A percentile compares a stretch with the other conserved stretches of the same genome.
Evolutionary conservation across 768 basidiomycete species (phyloP).

Genomic region (Termitomyces sp.): DNA sequence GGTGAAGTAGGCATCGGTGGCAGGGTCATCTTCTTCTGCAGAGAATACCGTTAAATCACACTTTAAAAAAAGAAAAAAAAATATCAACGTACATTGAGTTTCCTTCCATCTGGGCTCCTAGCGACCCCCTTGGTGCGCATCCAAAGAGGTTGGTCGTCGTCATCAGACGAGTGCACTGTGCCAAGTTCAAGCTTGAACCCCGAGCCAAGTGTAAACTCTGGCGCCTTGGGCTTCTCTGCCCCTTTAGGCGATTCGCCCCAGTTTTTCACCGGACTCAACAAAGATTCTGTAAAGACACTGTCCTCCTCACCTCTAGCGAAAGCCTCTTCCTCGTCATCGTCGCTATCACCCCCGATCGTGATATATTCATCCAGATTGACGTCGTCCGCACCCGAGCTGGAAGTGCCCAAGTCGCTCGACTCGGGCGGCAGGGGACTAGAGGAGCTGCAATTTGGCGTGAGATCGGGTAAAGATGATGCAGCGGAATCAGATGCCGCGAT

Average conservation of each 20-base stretch:
- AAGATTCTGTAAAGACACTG: constrained; percentile 28
- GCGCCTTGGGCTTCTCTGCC: constrained; percentile 20
- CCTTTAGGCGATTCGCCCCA: constrained; percentile 36
- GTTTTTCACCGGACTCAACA: constrained; percentile 39
- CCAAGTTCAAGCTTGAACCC: constrained; percentile 35
- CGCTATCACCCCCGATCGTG: constrained; percentile 19
- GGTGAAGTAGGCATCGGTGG: constrained; percentile 46
- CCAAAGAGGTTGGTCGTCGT: constrained; percentile 23
- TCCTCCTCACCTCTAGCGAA: constrained; percentile 24
- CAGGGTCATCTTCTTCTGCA: constrained; percentile 32
- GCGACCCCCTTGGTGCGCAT: constrained; percentile 23
- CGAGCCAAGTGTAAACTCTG: constrained; percentile 28
- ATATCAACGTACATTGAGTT: constrained; percentile 19
- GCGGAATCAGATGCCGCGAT: constrained; percentile 30
- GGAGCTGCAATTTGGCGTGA: constrained; percentile 59
- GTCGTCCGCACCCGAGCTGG: constrained; percentile 14
- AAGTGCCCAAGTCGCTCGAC: constrained; percentile 35
- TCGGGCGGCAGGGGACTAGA: constrained; percentile 57
- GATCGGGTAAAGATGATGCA: constrained; percentile 48
- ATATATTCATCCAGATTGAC: constrained; percentile 12
- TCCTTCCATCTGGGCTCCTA: constrained; percentile 21
- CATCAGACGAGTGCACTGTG: constrained; percentile 23
- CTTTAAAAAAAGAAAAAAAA: constrained; percentile 1
- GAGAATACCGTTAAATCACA: constrained; percentile 13
- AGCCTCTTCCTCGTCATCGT: constrained; percentile 25